Base-by-base conservation (phyloP, 331 rosid genomes). In the Quercus phellos region DNA sequence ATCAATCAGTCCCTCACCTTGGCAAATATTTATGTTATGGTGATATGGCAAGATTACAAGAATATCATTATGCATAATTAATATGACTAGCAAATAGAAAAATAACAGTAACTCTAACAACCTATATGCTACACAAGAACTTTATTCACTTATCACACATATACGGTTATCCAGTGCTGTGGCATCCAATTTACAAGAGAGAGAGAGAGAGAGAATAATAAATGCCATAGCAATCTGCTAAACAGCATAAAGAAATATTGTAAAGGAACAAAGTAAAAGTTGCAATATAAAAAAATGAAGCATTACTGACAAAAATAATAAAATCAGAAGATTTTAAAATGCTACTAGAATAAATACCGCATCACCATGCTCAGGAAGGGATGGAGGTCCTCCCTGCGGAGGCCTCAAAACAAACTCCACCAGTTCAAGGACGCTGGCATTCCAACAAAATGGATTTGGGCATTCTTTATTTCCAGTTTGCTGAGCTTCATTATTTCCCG, bases 351-450 rank as follows among this genome's bases (percentile, higher is more conserved):
- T 55, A 81, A 46, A 68, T 92, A 94, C 99, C 89, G 87, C 90
- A 67, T 94, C 99, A 79, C 86, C 80, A 68, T 90, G 89, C 84
- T 91, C 94, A 35, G 98, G 97, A 75, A 95, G 89, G 64, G 87
- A 64, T 71, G 98, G 99, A 88, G 97, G 97, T 54, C 99, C 97
- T 10, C 99, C 99, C 72, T 78, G 85, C 11, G 89, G 88, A 29
- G 98, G 97, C 84, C 90, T 88, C 51, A 95, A 80, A 82, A 90
- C 83, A 46, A 78, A 74, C 85, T 87, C 94, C 80, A 92, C 87
- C 84, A 90, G 74, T 81, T 91, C 92, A 42, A 95, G 89, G 77
- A 90, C 82, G 59, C 76, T 42, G 50, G 92, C 78, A 78, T 55
- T 88, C 97, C 97, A 92, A 80, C 84, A 89, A 12, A 77, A 78